Evolutionary conservation across 2,329 filamentous ascomycete species (phyloP), one percentile per base, ranked within the genome.

Genomic region (Ceratocystis huliohia): DNA sequence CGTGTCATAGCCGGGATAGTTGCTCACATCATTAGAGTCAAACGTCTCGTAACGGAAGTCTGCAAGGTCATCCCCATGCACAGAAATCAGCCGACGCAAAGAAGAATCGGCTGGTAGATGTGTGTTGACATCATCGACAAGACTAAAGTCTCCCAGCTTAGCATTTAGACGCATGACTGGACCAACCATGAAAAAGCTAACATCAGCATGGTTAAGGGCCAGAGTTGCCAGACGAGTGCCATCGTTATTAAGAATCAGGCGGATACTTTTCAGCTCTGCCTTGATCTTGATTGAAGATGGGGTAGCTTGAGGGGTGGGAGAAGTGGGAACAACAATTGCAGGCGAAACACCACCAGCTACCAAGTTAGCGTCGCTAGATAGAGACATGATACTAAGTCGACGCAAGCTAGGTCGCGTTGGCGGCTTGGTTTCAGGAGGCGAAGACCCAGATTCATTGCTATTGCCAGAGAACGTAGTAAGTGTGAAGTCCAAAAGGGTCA

Each of bases 41-140:
- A 95, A 99, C 0, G 94, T 99, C 75, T 99, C 91, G 72, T 99
- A 99, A 65, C 90, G 88, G 79, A 99, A 97, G 74, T 99, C 94
- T 1, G 93, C 93, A 20, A 99, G 82, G 68, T 97, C 92, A 66
- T 97, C 87, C 10, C 95, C 95, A 75, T 99, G 89, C 37, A 99
- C 99, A 0, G 91, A 93, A 50, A 99, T 86, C 25, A 99, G 82
- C 70, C 93, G 87, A 48, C 94, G 87, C 28, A 97, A 80, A 56
- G 87, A 84, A 0, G 93, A 96, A 33, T 88, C 82, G 70, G 88
- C 86, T 0, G 90, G 84, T 0, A 95, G 91, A 28, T 93, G 94
- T 69, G 91, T 84, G 71, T 97, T 96, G 68, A 99, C 86, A 74
- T 99, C 94, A 73, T 99, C 94, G 1, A 96, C 82, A 41, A 99